These are phyloP conservation scores for Claviceps sorghi DNA, from an alignment of 2,329 filamentous ascomycete species.

Conservation along the genomic window DNA sequence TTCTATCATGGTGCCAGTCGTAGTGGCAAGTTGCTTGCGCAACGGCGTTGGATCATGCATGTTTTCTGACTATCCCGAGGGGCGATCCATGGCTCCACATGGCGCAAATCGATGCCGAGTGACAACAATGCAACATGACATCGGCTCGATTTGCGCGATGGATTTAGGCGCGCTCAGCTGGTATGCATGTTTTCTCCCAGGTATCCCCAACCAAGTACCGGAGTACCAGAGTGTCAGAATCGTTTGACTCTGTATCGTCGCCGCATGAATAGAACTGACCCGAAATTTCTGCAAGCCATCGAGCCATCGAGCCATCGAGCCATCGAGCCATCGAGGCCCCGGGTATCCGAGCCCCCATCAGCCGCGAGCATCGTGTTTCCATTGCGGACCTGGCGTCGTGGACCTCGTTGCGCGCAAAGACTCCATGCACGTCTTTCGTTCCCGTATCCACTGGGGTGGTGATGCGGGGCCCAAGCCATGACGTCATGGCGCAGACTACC, in stretches of 20 bases:
- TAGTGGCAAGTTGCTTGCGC: too few relatives aligned
- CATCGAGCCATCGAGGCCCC: too few relatives aligned
- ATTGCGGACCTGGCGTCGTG: background rate
- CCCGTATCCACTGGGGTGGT: background rate
- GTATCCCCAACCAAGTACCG: background rate
- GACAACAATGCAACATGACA: background rate
- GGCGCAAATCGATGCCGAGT: background rate
- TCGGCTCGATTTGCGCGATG: background rate
- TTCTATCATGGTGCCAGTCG: too few relatives aligned
- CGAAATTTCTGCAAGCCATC: background rate
- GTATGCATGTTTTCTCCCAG: background rate
- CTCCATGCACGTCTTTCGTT: background rate
- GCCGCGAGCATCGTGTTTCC: background rate
- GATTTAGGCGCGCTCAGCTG: background rate
- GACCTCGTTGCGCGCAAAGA: background rate
- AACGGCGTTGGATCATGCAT: too few relatives aligned
- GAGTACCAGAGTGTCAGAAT: too few relatives aligned
- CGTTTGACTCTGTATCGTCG: background rate
- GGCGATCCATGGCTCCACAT: background rate
- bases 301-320: background rate
- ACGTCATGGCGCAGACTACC: slow-evolving; percentile 17
- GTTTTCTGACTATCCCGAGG: background rate
- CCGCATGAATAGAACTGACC: background rate
- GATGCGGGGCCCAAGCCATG: slow-evolving; percentile 9
- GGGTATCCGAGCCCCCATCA: background rate